Evolutionary conservation across 345 rosid species (phyloP).

Genomic region (Eutrema japonicum): DNA sequence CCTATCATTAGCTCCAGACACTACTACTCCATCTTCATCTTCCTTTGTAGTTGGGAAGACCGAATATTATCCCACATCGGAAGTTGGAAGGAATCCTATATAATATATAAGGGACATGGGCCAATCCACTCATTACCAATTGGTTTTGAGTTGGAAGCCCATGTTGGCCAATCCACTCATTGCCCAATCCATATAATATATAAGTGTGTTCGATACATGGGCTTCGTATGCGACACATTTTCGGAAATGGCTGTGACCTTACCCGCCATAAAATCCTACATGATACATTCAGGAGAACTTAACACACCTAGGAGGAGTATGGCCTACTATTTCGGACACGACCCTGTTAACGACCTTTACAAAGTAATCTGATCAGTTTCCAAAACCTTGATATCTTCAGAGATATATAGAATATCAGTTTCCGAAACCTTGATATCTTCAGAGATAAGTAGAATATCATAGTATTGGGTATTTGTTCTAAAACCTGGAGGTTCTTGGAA

Average conservation of each 20-base stretch:
- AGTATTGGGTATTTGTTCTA: background rate
- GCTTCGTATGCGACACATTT: background rate
- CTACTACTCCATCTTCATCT: background rate
- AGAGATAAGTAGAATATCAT: background rate
- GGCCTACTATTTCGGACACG: background rate
- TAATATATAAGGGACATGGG: no score
- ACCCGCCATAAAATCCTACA: background rate
- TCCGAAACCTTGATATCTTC: no score
- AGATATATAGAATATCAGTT: no score
- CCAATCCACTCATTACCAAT: no score
- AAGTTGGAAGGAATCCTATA: no score
- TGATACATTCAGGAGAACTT: background rate
- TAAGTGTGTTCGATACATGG: no score
- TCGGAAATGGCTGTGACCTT: background rate
- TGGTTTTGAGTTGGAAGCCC: no score
- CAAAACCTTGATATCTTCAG: no score
- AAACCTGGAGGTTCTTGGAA: conserved; percentile 13
- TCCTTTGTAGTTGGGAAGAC: background rate
- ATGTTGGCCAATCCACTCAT: no score
- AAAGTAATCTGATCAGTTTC: background rate
- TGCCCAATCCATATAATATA: no score
- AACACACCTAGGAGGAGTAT: no score
- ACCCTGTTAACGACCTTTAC: background rate
- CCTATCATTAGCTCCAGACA: background rate
- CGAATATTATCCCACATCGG: no score